A percentile compares a stretch with the other conserved stretches of the same genome.
These are phyloP conservation scores for Diaporthe nobilis DNA, from an alignment of 2,329 filamentous ascomycete genomes.

Conservation along the genomic window DNA sequence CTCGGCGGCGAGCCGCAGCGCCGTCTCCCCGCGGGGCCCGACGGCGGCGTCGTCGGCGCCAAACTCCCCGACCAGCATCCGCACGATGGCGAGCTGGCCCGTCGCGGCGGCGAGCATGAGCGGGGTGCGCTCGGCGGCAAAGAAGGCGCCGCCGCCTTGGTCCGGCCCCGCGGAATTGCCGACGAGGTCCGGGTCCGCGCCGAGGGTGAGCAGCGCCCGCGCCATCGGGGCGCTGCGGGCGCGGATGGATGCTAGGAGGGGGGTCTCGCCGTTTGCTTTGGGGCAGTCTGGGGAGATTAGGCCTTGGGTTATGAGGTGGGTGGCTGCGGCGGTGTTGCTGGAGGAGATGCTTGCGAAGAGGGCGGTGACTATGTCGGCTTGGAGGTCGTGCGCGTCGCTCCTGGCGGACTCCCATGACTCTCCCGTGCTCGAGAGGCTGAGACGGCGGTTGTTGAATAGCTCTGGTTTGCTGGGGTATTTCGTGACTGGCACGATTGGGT, in stretches of 20 bases:
- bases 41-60: conserved; percentile 59
- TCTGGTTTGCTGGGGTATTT: not conserved
- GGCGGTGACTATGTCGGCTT: not conserved
- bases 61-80: conserved; percentile 56
- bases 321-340: not conserved
- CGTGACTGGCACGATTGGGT: not conserved
- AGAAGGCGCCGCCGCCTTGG: not conserved
- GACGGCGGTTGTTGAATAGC: not conserved
- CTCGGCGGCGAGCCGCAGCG: conserved; percentile 59
- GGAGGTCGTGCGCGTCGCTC: not conserved
- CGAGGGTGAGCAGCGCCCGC: conserved; percentile 52
- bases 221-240: conserved; percentile 50
- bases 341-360: not conserved
- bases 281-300: conserved; percentile 57
- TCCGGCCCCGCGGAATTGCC: conserved; percentile 39
- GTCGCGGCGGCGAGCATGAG: conserved; percentile 59
- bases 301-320: conserved; percentile 50
- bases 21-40: conserved; percentile 61
- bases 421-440: not conserved
- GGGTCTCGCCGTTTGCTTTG: conserved; percentile 49
- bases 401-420: no score
- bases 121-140: conserved; percentile 52
- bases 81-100: conserved; percentile 58
- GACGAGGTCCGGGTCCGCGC: conserved; percentile 52
- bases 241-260: conserved; percentile 54